Evolutionary conservation across 257 asterid species (phyloP), one percentile per base, ranked within the genome.

Genomic region (Ilex aquifolium): DNA sequence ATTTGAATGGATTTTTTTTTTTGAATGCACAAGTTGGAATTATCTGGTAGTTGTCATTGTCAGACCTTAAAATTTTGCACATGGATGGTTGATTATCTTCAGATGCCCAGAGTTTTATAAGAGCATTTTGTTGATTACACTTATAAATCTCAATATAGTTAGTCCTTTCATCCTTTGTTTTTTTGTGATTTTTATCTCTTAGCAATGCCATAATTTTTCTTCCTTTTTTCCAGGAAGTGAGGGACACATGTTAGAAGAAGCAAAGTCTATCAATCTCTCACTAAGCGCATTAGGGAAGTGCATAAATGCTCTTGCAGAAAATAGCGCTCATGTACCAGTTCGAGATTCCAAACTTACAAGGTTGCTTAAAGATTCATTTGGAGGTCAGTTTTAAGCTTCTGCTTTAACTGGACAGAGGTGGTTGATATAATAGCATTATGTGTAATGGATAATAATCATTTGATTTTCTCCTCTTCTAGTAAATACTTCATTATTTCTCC

Each of bases 291-390:
- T 93, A 65, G 99, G 99, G 72, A 93, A 93, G 78, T 93, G 97
- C 80, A 90, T 93, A 80, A 93, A 93, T 83, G 97, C 99, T 59
- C 78, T 93, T 84, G 99, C 99, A 57, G 99, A 93, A 79, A 90
- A 93, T 74, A 85, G 97, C 77, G 61, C 97, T 70, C 99, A 93
- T 73, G 95, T 93, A 62, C 99, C 97, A 5, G 95, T 93, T 78
- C 93, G 97, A 40, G 99, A 93, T 80, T 93, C 99, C 21, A 93
- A 93, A 76, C 95, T 93, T 62, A 93, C 99, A 36, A 80, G 99
- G 78, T 69, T 93, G 69, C 99, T 93, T 57, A 90, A 86, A 81
- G 99, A 93, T 82, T 90, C 99, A 65, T 93, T 93, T 86, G 99
- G 99, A 84, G 99, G 99, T 93, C 69, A 79, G 87, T 57, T 67